A percentile compares a stretch with the other conserved stretches of the same genome.
Evolutionary conservation across 2,329 filamentous ascomycete species (phyloP).

Genomic region (Trichoderma breve): DNA sequence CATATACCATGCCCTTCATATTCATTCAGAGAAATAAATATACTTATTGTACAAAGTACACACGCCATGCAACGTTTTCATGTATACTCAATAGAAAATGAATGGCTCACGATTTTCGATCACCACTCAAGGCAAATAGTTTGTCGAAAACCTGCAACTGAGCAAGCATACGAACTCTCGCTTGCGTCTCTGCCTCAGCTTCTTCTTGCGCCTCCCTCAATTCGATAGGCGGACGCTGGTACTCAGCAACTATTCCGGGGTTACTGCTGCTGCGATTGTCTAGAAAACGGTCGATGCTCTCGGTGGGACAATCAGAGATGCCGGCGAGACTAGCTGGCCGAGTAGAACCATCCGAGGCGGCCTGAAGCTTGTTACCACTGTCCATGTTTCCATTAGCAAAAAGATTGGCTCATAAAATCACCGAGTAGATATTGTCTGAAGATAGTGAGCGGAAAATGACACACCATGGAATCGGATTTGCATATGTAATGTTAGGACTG

Average conservation of each 20-base stretch:
- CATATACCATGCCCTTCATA: too few species aligned
- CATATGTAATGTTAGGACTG: neutral
- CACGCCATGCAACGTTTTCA: too few species aligned
- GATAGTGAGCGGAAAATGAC: too few species aligned
- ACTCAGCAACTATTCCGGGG: neutral
- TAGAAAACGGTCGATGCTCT: neutral
- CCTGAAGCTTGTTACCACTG: neutral
- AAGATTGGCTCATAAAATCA: too few species aligned
- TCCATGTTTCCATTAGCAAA: neutral
- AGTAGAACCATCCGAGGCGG: neutral
- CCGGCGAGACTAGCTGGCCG: neutral
- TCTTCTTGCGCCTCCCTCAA: neutral
- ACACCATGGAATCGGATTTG: too few species aligned
- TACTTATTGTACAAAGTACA: too few species aligned
- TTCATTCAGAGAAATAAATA: too few species aligned
- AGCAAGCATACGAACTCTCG: slow-evolving; percentile 25
- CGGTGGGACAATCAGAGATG: neutral
- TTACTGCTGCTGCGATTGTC: too few species aligned
- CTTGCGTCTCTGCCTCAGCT: neutral
- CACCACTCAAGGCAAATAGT: neutral
- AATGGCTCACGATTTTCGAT: neutral
- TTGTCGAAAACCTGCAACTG: neutral
- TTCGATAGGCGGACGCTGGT: neutral
- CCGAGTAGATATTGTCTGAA: too few species aligned
- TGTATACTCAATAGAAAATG: too few species aligned